Conservation (phyloP, 768 basidiomycete genomes). For the Psilocybe sp. region DNA sequence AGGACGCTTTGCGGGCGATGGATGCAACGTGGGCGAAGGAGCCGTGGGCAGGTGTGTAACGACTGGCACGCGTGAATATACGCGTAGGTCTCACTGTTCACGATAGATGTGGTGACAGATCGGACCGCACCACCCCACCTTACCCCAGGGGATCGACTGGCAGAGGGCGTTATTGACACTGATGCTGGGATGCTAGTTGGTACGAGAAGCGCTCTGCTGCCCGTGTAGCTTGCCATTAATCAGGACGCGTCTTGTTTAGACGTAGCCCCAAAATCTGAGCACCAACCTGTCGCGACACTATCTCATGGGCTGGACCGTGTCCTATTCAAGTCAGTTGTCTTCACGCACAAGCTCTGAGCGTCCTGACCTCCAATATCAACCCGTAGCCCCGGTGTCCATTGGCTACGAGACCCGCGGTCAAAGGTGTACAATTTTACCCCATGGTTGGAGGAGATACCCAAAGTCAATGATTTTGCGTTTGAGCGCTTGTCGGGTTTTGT, state of each 20-base stretch:
- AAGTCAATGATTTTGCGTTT: slow-evolving; percentile 82
- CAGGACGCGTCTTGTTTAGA: slow-evolving; percentile 28
- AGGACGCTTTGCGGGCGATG: too few species aligned
- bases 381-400: slow-evolving; percentile 80
- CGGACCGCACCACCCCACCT: too few species aligned
- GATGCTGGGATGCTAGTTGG: too few species aligned
- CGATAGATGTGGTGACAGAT: too few species aligned
- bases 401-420: slow-evolving; percentile 84
- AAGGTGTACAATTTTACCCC: slow-evolving; percentile 83
- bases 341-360: not conserved
- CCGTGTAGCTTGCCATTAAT: too few species aligned
- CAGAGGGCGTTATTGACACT: too few species aligned
- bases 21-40: too few species aligned
- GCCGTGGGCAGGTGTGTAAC: too few species aligned
- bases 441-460: slow-evolving; percentile 69
- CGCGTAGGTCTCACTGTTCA: too few species aligned
- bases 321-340: slow-evolving; percentile 37
- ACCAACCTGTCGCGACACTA: slow-evolving; percentile 59
- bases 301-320: slow-evolving; percentile 61
- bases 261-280: slow-evolving; percentile 36
- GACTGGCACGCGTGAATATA: too few species aligned
- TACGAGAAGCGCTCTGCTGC: too few species aligned
- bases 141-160: too few species aligned
- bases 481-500: slow-evolving; percentile 72
- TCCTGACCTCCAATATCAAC: not conserved